Conservation (phyloP, 441 rosid genomes). For the Corymbia citriodora region DNA sequence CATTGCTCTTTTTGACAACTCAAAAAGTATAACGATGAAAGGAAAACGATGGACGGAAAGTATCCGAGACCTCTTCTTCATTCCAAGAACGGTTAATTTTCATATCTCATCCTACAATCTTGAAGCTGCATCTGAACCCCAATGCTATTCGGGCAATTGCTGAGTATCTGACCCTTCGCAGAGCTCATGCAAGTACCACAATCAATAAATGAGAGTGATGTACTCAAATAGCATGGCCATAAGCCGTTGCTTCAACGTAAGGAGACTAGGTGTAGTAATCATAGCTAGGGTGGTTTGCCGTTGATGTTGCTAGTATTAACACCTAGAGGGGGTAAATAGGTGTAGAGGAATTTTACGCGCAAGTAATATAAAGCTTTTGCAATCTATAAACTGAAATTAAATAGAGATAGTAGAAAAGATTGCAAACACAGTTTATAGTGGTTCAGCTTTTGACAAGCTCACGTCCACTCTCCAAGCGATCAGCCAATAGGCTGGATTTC, state of each 20-base stretch:
- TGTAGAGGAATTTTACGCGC: too few species aligned
- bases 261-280: background rate
- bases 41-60: background rate
- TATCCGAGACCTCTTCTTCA: background rate
- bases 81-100: background rate
- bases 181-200: background rate
- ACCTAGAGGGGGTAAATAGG: too few species aligned
- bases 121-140: background rate
- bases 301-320: too few species aligned
- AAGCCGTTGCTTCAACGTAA: background rate
- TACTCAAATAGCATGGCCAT: background rate
- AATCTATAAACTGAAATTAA: too few species aligned
- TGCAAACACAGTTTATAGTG: too few species aligned
- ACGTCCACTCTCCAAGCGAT: too few species aligned
- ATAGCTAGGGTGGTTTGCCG: background rate
- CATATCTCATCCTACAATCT: background rate
- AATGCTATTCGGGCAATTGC: background rate
- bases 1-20: background rate
- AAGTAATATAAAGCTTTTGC: too few species aligned
- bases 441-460: too few species aligned
- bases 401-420: too few species aligned
- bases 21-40: fast-evolving
- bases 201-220: background rate
- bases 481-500: too few species aligned
- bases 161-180: background rate